phyloP scores from a whole-genome alignment of 371 early-diverging fungal genomes.

The Mucor mucedo region DNA sequence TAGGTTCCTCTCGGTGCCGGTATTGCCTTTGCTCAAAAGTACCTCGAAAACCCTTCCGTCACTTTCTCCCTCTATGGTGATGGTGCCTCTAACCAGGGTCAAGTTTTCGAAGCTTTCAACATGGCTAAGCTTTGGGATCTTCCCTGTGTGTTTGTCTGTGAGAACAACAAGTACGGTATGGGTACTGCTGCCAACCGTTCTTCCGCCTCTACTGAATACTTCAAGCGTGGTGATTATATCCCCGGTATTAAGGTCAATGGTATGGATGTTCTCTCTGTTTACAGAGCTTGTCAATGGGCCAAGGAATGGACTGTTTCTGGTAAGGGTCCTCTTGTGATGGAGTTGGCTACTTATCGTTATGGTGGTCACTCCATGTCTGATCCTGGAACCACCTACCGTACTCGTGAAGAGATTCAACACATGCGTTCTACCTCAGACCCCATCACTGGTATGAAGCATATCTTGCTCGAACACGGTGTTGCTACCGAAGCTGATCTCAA shows the following conservation, averaged over 20 bases:
- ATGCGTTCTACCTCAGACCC: slow-evolving; percentile 95
- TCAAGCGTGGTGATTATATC: slow-evolving; percentile 95
- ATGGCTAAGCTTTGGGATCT: slow-evolving; percentile 99
- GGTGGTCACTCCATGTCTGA: slow-evolving; percentile 99
- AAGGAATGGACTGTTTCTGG: slow-evolving; percentile 83
- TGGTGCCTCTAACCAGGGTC: slow-evolving; percentile 99
- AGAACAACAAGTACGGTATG: slow-evolving; percentile 99
- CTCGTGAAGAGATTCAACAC: slow-evolving; percentile 97
- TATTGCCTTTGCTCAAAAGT: slow-evolving; percentile 96
- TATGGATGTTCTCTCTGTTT: slow-evolving; percentile 95
- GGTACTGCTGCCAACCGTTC: slow-evolving; percentile 94
- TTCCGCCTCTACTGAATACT: slow-evolving; percentile 94
- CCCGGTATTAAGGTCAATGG: slow-evolving; percentile 95
- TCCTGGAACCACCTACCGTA: slow-evolving; percentile 98
- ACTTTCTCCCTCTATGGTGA: slow-evolving; percentile 98
- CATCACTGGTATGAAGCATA: slow-evolving; percentile 88
- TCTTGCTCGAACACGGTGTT: slow-evolving; percentile 72
- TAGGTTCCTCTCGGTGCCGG: slow-evolving; percentile 96
- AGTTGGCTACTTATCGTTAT: slow-evolving; percentile 98
- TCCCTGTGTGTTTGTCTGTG: slow-evolving; percentile 97
- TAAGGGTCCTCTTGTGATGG: slow-evolving; percentile 96
- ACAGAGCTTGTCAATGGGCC: slow-evolving; percentile 83
- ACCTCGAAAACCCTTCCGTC: slow-evolving; percentile 75
- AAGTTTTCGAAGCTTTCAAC: slow-evolving; percentile 99
- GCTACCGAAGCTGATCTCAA: slow-evolving; percentile 90